Evolutionary conservation across 352 stramenopile species (phyloP).

Genomic region (Phytophthora syringae): DNA sequence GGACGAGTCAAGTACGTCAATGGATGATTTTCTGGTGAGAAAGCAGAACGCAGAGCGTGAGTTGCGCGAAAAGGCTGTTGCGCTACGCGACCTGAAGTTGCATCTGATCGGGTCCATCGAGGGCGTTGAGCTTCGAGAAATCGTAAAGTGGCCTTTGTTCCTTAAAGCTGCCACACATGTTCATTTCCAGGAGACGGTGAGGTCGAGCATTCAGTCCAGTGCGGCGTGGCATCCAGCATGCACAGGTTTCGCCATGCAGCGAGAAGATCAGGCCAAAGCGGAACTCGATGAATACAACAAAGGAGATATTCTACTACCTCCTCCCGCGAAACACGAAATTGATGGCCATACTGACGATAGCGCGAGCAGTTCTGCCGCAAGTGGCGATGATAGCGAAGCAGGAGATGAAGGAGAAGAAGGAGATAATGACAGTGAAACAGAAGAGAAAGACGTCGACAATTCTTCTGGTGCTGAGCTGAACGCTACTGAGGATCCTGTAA

Average conservation of each 20-base stretch:
- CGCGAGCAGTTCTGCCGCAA: conserved; percentile 68
- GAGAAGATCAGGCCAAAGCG: conserved; percentile 26
- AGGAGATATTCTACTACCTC: conserved; percentile 58
- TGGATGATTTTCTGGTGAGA: conserved; percentile 32
- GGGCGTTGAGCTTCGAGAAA: conserved; percentile 51
- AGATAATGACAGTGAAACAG: conserved; percentile 8
- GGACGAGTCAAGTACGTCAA: background rate
- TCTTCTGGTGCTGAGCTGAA: background rate
- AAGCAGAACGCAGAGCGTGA: conserved; percentile 29
- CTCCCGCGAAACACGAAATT: conserved; percentile 65
- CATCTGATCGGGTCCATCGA: conserved; percentile 68
- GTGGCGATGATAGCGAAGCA: conserved; percentile 46
- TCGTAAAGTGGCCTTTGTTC: conserved; percentile 64
- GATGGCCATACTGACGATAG: conserved; percentile 85
- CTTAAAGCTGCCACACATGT: conserved; percentile 59
- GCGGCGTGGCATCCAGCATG: conserved; percentile 53
- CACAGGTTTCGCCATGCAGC: conserved; percentile 60
- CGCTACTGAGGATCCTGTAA: conserved; percentile 16
- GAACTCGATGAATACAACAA: conserved; percentile 51
- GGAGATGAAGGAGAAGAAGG: conserved; percentile 25
- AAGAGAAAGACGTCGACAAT: conserved; percentile 1
- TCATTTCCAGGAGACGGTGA: conserved; percentile 47
- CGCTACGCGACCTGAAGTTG: conserved; percentile 47
- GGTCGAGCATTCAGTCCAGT: conserved; percentile 21
- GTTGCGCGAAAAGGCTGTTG: conserved; percentile 38